phyloP scores from a whole-genome alignment of 768 basidiomycete genomes.

The Mycena sanguinolenta region DNA sequence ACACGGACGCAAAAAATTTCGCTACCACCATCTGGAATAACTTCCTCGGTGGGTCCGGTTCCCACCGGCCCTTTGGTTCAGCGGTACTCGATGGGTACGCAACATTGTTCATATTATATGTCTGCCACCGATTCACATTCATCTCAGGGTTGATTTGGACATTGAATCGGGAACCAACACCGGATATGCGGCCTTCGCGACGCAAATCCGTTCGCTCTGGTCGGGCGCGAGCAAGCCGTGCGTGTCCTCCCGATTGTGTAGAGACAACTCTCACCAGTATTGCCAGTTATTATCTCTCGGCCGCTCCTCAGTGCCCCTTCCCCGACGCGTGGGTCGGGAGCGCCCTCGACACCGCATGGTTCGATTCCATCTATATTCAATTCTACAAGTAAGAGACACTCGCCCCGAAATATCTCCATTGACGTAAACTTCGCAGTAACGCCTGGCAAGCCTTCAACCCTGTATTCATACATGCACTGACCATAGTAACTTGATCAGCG shows the following conservation, averaged over 20 bases:
- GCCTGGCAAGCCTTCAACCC: constrained; percentile 60
- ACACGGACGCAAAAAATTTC: constrained; percentile 64
- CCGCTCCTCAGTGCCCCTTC: constrained; percentile 75
- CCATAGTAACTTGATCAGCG: neutral
- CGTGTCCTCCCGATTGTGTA: constrained; percentile 19
- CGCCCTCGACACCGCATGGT: constrained; percentile 69
- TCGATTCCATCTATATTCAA: constrained; percentile 81
- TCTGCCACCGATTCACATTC: too few species aligned
- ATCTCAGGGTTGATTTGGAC: constrained; percentile 78
- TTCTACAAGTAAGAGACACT: constrained; percentile 49
- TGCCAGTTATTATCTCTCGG: constrained; percentile 69
- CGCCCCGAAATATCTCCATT: constrained; percentile 9
- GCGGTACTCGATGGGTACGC: constrained; percentile 82
- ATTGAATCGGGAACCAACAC: constrained; percentile 72
- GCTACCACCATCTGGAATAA: constrained; percentile 76
- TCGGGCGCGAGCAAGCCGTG: constrained; percentile 65
- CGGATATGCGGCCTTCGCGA: constrained; percentile 67
- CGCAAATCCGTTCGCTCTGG: constrained; percentile 62
- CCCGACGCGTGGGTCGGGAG: constrained; percentile 73
- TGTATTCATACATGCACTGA: neutral
- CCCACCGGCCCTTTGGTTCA: constrained; percentile 73
- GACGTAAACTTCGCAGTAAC: constrained; percentile 59
- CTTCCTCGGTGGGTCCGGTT: constrained; percentile 65
- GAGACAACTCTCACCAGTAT: neutral
- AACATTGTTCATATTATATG: too few species aligned